A percentile compares a stretch with the other conserved stretches of the same genome.
Evolutionary conservation across 495 filamentous ascomycete species (phyloP).

Genomic region (Neurospora pannonica): DNA sequence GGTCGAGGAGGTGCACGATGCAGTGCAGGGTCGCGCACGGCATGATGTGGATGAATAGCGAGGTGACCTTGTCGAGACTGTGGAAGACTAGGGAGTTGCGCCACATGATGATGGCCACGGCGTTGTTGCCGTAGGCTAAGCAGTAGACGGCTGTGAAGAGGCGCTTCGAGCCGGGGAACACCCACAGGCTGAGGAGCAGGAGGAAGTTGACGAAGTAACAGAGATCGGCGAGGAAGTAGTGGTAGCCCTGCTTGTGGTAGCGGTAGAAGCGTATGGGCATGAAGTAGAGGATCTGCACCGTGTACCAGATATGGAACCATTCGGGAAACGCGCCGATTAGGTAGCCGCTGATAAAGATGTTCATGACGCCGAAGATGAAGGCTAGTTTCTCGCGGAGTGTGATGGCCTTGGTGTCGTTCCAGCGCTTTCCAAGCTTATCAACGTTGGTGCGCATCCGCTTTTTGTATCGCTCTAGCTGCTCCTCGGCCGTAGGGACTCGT

Average conservation of each 20-base stretch:
- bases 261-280: slow-evolving; percentile 92
- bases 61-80: slow-evolving; percentile 89
- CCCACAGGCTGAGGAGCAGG: slow-evolving; percentile 73
- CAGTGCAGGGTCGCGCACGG: slow-evolving; percentile 88
- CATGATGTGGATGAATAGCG: slow-evolving; percentile 99
- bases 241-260: slow-evolving; percentile 82
- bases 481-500: slow-evolving; percentile 73
- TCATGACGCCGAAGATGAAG: slow-evolving; percentile 92
- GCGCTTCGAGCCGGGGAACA: slow-evolving; percentile 82
- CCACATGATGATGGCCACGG: slow-evolving; percentile 98
- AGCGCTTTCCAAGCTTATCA: slow-evolving; percentile 74
- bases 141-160: slow-evolving; percentile 91
- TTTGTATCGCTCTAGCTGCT: slow-evolving; percentile 84
- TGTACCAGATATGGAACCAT: slow-evolving; percentile 89
- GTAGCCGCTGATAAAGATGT: slow-evolving; percentile 93
- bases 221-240: slow-evolving; percentile 95
- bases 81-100: slow-evolving; percentile 97
- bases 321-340: slow-evolving; percentile 80
- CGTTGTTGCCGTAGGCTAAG: slow-evolving; percentile 90
- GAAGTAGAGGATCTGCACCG: slow-evolving; percentile 74
- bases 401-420: slow-evolving; percentile 81
- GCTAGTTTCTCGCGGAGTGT: slow-evolving; percentile 88
- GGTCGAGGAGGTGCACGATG: slow-evolving; percentile 70
- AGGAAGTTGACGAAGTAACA: slow-evolving; percentile 98
- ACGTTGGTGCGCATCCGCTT: slow-evolving; percentile 77